Percentiles rank a stretch among this genome's conserved stretches.
phyloP scores from a whole-genome alignment of 257 asterid genomes.

The Fraxinus cuspidata region DNA sequence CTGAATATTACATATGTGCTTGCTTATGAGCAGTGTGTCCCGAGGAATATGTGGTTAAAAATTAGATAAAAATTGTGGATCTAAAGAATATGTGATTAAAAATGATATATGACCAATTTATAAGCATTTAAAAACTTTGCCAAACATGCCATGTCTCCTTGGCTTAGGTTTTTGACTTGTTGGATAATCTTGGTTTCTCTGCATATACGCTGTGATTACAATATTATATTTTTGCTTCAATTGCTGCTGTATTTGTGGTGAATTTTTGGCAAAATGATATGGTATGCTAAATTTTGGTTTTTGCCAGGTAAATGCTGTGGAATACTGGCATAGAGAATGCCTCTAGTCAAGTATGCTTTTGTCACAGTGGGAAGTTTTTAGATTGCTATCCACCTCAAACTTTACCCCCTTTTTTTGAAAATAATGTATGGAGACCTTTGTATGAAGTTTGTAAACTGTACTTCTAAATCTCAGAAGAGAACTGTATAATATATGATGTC shows the following conservation, averaged over 20 bases:
- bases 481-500: background rate
- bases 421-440: slow-evolving; percentile 11
- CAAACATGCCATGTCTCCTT: no score
- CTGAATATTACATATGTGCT: background rate
- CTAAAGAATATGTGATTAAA: no score
- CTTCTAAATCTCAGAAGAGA: background rate
- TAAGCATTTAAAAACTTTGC: no score
- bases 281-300: background rate
- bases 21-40: no score
- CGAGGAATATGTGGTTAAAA: no score
- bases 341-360: slow-evolving; percentile 18
- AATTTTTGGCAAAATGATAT: background rate
- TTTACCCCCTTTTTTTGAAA: background rate
- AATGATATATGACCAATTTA: no score
- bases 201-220: background rate
- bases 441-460: slow-evolving; percentile 18
- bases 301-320: background rate
- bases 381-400: slow-evolving; percentile 14
- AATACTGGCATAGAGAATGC: background rate
- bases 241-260: background rate
- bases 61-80: no score
- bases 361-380: slow-evolving; percentile 21
- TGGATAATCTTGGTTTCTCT: background rate
- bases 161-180: background rate
- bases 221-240: background rate